These are phyloP conservation scores for Eremothecium gossypii DNA, from an alignment of 1,139 yeast genomes.

Conservation along the genomic window DNA sequence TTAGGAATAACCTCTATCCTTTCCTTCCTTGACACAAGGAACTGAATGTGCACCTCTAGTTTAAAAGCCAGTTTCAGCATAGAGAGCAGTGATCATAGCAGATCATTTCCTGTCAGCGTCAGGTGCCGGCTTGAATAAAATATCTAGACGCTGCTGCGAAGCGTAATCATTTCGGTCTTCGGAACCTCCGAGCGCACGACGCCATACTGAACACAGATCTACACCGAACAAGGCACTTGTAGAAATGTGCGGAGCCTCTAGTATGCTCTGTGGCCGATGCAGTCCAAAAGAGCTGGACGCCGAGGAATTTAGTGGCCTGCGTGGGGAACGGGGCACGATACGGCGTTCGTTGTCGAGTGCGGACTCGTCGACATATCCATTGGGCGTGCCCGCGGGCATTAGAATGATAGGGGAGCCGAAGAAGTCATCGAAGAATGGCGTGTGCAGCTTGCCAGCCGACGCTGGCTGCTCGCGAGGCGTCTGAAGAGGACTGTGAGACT, in stretches of 20 bases:
- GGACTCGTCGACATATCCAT: constrained; percentile 9
- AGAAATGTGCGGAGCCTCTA: constrained; percentile 20
- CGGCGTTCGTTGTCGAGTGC: constrained; percentile 6
- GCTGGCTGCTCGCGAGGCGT: constrained; percentile 23
- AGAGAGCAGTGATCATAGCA: no score
- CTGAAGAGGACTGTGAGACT: constrained; percentile 9
- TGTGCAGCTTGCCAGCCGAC: constrained; percentile 26
- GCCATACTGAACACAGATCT: constrained; percentile 47
- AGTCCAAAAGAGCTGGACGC: constrained; percentile 2
- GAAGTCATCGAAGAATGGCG: constrained; percentile 30
- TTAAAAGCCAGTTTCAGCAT: no score
- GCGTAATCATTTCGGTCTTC: constrained; percentile 2
- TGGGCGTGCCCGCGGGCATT: constrained; percentile 7
- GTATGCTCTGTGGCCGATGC: constrained; percentile 4
- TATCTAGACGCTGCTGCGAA: constrained; percentile 3
- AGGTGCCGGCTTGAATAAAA: constrained; percentile 2
- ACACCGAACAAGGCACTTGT: constrained; percentile 44
- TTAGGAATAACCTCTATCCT: no score
- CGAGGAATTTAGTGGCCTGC: constrained; percentile 3
- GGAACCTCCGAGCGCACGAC: constrained; percentile 38
- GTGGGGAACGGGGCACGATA: constrained; percentile 3
- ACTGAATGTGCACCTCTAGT: no score
- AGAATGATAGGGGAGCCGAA: constrained; percentile 26
- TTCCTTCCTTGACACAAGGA: no score
- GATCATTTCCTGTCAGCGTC: neutral